Base-by-base conservation (phyloP, 345 rosid genomes). In the Geranium rotundifolium region DNA sequence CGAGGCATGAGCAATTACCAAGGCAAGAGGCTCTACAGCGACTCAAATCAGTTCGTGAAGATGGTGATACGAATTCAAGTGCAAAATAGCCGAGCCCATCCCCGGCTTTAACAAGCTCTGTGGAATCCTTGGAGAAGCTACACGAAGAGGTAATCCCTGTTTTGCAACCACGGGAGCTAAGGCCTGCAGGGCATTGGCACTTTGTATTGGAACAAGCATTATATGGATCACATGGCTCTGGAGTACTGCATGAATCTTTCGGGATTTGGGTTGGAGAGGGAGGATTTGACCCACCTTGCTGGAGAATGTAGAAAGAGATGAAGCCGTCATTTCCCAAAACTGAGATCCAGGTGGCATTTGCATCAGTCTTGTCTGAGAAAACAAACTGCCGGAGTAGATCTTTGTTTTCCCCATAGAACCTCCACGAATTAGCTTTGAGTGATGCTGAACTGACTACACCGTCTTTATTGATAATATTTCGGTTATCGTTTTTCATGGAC, bases 1-100 rank as follows among this genome's bases (percentile, higher is more conserved):
- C 95, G 29, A 82, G 77, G 63, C 99, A 93, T 0, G 99, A 84
- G 68, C 97, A 93, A 58, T 93, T 90, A 19, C 63, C 54, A 4
- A 50, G 65, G 75, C 99, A 93, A 31, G 89, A 78, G 10, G 69
- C 68, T 71, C 79, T 81, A 81, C 99, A 93, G 2, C 86, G 77
- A 63, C 74, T 76, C 67, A 93, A 75, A 81, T 72, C 58, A 1
- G 88, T 70, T 50, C 73, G 78, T 54, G 81, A 82, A 7, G 81
- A 75, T 18, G 99, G 81, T 0, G 83, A 19, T 58, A 78, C 72
- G 54, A 77, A 88, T 46, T 60, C 73, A 4, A 93, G 89, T 5
- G 91, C 92, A 64, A 84, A 84, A 69, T 93, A 93, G 54, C 59
- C 57, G 4, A 88, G 80, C 67, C 71, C 78, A 31, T 78, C 75